A percentile compares a stretch with the other conserved stretches of the same genome.
These are phyloP conservation scores for Canna indica DNA, from an alignment of 176 grass and related monocot species.

Conservation along the genomic window DNA sequence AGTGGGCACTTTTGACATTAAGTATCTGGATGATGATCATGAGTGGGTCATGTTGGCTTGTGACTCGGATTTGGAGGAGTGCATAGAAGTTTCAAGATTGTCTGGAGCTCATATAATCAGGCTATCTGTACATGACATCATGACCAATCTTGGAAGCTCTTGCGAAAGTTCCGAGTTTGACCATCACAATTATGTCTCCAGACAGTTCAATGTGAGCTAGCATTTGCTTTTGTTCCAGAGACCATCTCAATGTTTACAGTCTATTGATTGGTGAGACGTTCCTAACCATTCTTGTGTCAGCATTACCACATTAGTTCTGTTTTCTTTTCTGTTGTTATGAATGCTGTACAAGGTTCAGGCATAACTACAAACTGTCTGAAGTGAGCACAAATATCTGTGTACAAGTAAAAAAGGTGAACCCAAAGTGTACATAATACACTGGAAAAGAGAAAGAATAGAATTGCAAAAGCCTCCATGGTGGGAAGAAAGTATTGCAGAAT, in stretches of 20 bases:
- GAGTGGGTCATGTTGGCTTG: constrained; percentile 28
- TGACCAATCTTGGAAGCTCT: constrained; percentile 6
- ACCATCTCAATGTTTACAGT: not conserved
- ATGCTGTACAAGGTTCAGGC: too few species aligned
- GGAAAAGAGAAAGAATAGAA: too few species aligned
- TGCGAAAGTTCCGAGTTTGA: constrained; percentile 16
- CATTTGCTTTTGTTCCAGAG: not conserved
- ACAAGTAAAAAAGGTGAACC: too few species aligned
- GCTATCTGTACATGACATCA: constrained; percentile 14
- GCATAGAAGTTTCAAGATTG: constrained; percentile 14
- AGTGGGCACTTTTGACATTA: constrained; percentile 17
- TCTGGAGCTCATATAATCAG: constrained; percentile 22
- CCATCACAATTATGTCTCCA: not conserved
- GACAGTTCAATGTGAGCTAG: not conserved
- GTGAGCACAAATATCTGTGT: too few species aligned
- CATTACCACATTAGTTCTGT: too few species aligned
- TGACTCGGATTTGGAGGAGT: constrained; percentile 23
- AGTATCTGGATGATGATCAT: constrained; percentile 24
- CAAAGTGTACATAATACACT: too few species aligned
- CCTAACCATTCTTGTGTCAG: too few species aligned
- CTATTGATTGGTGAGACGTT: too few species aligned
- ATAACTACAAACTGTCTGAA: too few species aligned
- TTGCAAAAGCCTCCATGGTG: too few species aligned
- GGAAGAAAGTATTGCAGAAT: too few species aligned
- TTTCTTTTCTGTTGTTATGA: too few species aligned